These are phyloP conservation scores for Furcasterigmium sp. DNA, from an alignment of 2,329 filamentous ascomycete species.

Conservation along the genomic window DNA sequence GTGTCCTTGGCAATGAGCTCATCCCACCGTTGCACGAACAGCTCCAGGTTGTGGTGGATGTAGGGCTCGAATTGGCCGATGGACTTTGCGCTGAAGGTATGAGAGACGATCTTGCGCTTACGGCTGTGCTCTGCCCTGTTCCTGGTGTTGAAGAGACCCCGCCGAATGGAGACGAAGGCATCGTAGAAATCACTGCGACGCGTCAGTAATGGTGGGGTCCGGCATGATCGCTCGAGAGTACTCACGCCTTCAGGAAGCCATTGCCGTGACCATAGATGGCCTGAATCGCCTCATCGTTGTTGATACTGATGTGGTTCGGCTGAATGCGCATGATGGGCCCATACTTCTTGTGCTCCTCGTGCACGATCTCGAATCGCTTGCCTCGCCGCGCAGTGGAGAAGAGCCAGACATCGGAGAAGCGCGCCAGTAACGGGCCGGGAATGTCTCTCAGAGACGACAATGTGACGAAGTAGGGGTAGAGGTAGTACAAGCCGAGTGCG, in stretches of 20 bases:
- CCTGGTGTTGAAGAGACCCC: conserved; percentile 86
- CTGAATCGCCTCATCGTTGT: conserved; percentile 72
- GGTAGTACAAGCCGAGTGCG: conserved; percentile 9
- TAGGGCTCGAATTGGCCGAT: conserved; percentile 84
- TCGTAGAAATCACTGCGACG: conserved; percentile 75
- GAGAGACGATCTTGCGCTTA: conserved; percentile 83
- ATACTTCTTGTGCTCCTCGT: conserved; percentile 67
- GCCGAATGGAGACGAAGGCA: conserved; percentile 80
- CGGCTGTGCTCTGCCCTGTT: conserved; percentile 76
- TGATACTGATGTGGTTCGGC: conserved; percentile 78
- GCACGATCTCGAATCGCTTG: conserved; percentile 57
- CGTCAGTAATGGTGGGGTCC: background rate
- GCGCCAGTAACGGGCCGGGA: conserved; percentile 57
- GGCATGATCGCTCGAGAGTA: conserved; percentile 6
- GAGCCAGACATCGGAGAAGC: conserved; percentile 78
- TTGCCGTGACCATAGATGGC: conserved; percentile 76
- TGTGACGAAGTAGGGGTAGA: conserved; percentile 57
- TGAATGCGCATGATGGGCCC: conserved; percentile 80
- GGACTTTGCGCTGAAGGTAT: conserved; percentile 80
- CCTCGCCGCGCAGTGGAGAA: conserved; percentile 62
- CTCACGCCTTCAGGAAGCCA: conserved; percentile 65
- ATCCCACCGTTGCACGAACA: conserved; percentile 71
- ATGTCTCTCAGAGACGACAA: conserved; percentile 44
- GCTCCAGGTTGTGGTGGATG: conserved; percentile 72
- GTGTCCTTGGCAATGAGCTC: conserved; percentile 42